Evolutionary conservation across 768 basidiomycete species (phyloP), one percentile per base, ranked within the genome.

Genomic region (Pleurotus djamor): DNA sequence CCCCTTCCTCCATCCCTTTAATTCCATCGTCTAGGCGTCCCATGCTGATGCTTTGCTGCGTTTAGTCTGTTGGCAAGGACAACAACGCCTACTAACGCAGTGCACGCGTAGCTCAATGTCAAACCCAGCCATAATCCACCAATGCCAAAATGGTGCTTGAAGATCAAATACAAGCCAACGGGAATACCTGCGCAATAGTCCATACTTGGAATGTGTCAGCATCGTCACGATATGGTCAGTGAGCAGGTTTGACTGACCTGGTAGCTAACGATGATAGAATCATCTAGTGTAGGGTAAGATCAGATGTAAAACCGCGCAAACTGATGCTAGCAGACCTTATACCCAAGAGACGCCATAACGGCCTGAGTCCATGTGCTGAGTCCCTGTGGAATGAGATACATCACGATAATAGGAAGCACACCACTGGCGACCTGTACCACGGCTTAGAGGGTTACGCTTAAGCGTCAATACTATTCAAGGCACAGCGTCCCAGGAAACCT

Each of bases 61-160:
- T 41, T n/a, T 41, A 41, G 10, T 41, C n/a, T 47, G n/a, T 17
- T 47, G 14, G 45, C 10, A n/a, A 61, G 58, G 9, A 61, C 44
- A 16, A 52, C 6, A 10, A n/a, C 17, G 8, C 60, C 60, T 14
- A 47, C 37, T 7, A 59, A 10, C 9, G 17, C 37, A 16, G 48
- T 17, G 17, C 14, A 48, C 3, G 57, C 60, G 16, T 59, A n/a
- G 43, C 57, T 38, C 17, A 59, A 2, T 5, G 49, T 45, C 1
- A 61, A 48, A 4, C 60, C 60, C n/a, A 56, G 17, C 60, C 60
- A 61, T 14, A 61, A 7, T 13, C 60, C 60, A 9, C 28, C 48
- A 28, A 61, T 35, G 8, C 60, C 58, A 57, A 57, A 61, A 21
- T 41, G n/a, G 34, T 33, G 37, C 35, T 48, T 43, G 14, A 57